phyloP scores from a whole-genome alignment of 768 basidiomycete genomes.

The Cystobasidium onofrii region DNA sequence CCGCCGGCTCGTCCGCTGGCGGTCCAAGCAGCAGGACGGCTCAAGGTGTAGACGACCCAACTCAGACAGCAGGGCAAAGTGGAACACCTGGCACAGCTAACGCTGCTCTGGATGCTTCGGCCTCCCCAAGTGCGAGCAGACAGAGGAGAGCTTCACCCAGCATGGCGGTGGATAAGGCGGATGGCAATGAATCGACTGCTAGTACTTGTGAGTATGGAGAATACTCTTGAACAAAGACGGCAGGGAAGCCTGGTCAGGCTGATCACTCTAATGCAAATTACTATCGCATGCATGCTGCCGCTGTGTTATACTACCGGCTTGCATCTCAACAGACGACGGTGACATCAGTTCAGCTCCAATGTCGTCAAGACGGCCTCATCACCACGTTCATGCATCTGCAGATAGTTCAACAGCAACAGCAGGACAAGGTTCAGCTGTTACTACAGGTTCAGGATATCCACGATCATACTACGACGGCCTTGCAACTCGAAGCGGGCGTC shows the following conservation, averaged over 20 bases:
- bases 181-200: slow-evolving; percentile 20
- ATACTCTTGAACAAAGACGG: not conserved
- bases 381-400: slow-evolving; percentile 10
- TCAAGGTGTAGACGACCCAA: not conserved
- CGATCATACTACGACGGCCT: slow-evolving; percentile 22
- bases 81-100: not conserved
- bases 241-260: not conserved
- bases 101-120: not conserved
- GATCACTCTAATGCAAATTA: not conserved
- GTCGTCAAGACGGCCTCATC: not conserved
- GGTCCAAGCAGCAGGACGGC: not conserved
- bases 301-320: not conserved
- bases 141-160: not conserved
- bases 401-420: not conserved
- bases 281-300: not conserved
- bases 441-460: not conserved
- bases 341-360: slow-evolving; percentile 32
- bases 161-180: slow-evolving; percentile 5
- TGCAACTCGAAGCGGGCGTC: not conserved
- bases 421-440: not conserved
- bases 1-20: not conserved
- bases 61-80: not conserved
- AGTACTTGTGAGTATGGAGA: slow-evolving; percentile 16
- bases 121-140: not conserved
- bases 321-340: slow-evolving; percentile 24